phyloP scores from a whole-genome alignment of 176 grass and related monocot genomes.

The Sorghum bicolor region Sorghum_bicolor_NCBIv3 NC_012870.2:11091001-11091500 shows the following conservation, averaged over 20 bases:
- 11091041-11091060: too few species aligned
- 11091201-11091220: not conserved
- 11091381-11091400: not conserved
- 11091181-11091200: too few species aligned
- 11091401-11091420: conserved; percentile 4
- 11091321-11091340: not conserved
- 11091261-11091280: too few species aligned
- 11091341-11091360: not conserved
- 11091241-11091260: too few species aligned
- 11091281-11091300: too few species aligned
- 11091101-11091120: not conserved
- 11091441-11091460: not conserved
- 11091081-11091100: not conserved
- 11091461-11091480: not conserved
- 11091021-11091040: not conserved
- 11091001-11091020: not conserved
- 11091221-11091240: not conserved
- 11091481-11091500: not conserved
- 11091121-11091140: not conserved
- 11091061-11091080: not conserved
- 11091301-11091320: not conserved
- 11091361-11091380: not conserved
- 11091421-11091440: not conserved
- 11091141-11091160: too few species aligned
- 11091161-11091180: too few species aligned